Base-by-base conservation (phyloP, 345 rosid genomes). In the Salix udensis region DNA sequence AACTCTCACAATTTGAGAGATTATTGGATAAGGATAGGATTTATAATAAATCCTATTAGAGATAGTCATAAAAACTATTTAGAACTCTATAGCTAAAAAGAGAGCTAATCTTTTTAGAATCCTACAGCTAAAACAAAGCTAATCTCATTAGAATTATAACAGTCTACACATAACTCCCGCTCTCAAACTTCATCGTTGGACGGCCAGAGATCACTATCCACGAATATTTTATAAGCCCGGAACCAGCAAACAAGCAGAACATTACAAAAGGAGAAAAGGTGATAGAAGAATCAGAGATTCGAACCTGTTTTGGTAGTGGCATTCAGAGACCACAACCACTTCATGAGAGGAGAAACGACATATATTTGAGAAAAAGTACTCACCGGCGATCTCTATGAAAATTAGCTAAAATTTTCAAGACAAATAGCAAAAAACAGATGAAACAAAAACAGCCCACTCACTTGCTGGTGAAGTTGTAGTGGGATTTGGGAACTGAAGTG, bases 291-390 rank as follows among this genome's bases (percentile, higher is more conserved):
- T 53, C 60, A 53, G 60, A 53, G 86, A 85, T 84, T 76, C 64
- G 58, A 82, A 96, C 99, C 92, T 87, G 97, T 89, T 86, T 91
- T 93, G 18, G 97, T 86, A 74, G 92, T 87, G 83, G 97, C 76
- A 85, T 90, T 96, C 82, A 96, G 92, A 42, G 97, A 93, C 92
- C 96, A 89, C 34, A 91, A 7, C 99, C 97, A 88, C 87, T 96
- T 94, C 95, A 91, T 83, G 34, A 83, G 82, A 9, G 87, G 83
- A 74, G 98, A 86, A 71, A 89, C 85, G 6, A 85, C 91, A 84
- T 4, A 0, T 31, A 31, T 92, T 90, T 31, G 97, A 82, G 87
- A 92, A 82, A 53, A 91, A 34, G 36, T 34, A 80, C 76, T 92
- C 92, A 88, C 81, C 85, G 15, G 90, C 84, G 84, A 92, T 87